Evolutionary conservation across 2,329 filamentous ascomycete species (phyloP).

Genomic region (Aureobasidium sp.): DNA sequence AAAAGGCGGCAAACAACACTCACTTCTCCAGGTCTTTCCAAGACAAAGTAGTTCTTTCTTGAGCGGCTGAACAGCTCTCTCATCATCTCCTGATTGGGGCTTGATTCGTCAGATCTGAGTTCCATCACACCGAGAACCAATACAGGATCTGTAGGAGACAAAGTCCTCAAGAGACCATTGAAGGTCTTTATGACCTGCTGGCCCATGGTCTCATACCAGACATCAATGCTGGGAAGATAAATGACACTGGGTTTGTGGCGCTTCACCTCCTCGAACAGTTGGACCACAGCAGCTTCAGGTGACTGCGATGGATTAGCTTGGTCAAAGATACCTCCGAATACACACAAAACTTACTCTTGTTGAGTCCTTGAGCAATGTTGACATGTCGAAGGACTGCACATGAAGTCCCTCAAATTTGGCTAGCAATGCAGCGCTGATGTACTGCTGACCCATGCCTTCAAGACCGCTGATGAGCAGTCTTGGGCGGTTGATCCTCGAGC

Average conservation of each 20-base stretch:
- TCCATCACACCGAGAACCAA: slow-evolving; percentile 83
- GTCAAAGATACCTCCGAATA: background rate
- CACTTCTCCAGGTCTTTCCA: slow-evolving; percentile 60
- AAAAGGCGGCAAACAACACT: slow-evolving; percentile 22
- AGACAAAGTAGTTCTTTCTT: slow-evolving; percentile 64
- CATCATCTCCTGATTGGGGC: slow-evolving; percentile 56
- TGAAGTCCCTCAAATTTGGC: slow-evolving; percentile 91
- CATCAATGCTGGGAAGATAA: slow-evolving; percentile 82
- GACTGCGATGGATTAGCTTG: slow-evolving; percentile 40
- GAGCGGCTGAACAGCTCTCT: slow-evolving; percentile 82
- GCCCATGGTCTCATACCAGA: slow-evolving; percentile 72
- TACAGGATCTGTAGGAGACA: slow-evolving; percentile 86
- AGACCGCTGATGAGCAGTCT: slow-evolving; percentile 75
- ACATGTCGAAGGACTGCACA: slow-evolving; percentile 88
- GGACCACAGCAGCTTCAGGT: slow-evolving; percentile 80
- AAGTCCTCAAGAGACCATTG: slow-evolving; percentile 68
- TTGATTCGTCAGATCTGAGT: slow-evolving; percentile 35
- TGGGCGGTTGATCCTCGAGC: slow-evolving; percentile 79
- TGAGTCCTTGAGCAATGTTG: slow-evolving; percentile 76
- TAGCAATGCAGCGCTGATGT: slow-evolving; percentile 75
- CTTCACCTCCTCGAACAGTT: slow-evolving; percentile 85
- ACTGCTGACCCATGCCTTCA: slow-evolving; percentile 88
- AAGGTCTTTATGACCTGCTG: slow-evolving; percentile 67
- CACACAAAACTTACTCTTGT: slow-evolving; percentile 51
- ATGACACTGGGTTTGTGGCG: slow-evolving; percentile 94